These are phyloP conservation scores for Thecaphora thlaspeos DNA, from an alignment of 1,284 basidiomycete genomes.

Conservation along the genomic window DNA sequence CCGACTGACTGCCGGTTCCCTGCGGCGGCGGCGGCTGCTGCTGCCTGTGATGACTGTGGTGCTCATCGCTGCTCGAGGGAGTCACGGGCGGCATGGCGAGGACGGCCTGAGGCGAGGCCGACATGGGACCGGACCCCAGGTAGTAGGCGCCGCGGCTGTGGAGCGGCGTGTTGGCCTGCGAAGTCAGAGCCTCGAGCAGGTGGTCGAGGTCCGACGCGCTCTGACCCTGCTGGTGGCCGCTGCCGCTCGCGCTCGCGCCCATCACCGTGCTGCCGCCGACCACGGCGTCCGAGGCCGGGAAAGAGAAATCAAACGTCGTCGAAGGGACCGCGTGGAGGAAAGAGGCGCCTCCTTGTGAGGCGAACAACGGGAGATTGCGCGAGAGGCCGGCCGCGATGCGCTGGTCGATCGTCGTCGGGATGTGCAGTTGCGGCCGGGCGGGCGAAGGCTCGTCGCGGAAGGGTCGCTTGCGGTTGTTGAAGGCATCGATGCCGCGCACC, in stretches of 20 bases:
- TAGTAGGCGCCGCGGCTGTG: slow-evolving; percentile 14
- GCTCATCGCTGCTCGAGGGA: no score
- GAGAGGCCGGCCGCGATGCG: slow-evolving; percentile 55
- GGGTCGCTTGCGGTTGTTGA: slow-evolving; percentile 48
- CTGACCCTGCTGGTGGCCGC: not conserved
- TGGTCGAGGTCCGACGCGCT: slow-evolving; percentile 21
- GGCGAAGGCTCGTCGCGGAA: slow-evolving; percentile 50
- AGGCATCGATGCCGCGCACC: slow-evolving; percentile 13
- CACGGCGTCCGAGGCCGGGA: no score
- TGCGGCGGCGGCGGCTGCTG: not conserved
- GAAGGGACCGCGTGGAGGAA: slow-evolving; percentile 40
- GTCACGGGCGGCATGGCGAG: slow-evolving; percentile 21
- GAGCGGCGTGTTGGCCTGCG: slow-evolving; percentile 27
- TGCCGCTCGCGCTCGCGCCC: no score
- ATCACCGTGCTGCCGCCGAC: no score
- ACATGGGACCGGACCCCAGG: slow-evolving; percentile 5
- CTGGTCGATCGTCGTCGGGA: slow-evolving; percentile 50
- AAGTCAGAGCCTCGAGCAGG: slow-evolving; percentile 31
- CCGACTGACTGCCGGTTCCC: slow-evolving; percentile 9
- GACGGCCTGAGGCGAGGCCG: slow-evolving; percentile 22
- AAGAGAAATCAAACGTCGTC: slow-evolving; percentile 40
- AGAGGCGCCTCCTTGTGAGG: slow-evolving; percentile 15
- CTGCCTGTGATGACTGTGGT: not conserved
- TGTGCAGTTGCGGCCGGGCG: slow-evolving; percentile 35
- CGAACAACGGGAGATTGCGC: slow-evolving; percentile 42